These are phyloP conservation scores for Curvularia eragrostidis DNA, from an alignment of 2,329 filamentous ascomycete genomes.

Conservation along the genomic window DNA sequence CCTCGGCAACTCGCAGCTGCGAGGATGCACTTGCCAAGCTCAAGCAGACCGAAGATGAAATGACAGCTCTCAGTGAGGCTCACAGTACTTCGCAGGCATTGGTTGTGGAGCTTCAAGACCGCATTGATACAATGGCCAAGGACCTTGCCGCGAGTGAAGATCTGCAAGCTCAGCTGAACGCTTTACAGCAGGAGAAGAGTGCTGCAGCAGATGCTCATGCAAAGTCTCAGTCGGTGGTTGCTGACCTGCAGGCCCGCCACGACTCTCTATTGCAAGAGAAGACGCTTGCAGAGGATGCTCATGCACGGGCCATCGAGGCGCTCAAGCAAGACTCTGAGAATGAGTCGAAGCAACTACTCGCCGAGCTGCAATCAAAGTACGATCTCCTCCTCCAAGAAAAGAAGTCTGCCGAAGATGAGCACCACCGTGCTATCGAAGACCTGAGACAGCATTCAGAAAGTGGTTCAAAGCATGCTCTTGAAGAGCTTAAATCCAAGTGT, in stretches of 20 bases:
- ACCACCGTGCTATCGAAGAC: conserved; percentile 32
- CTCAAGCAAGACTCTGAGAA: conserved; percentile 42
- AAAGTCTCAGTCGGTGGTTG: conserved; percentile 36
- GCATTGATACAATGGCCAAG: conserved; percentile 27
- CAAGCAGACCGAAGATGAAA: conserved; percentile 36
- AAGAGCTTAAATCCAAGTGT: conserved; percentile 19
- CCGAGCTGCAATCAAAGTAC: conserved; percentile 39
- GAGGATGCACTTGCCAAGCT: conserved; percentile 33
- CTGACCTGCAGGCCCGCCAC: conserved; percentile 41
- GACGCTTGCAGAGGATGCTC: conserved; percentile 38
- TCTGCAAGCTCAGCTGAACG: conserved; percentile 21
- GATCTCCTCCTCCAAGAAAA: conserved; percentile 39
- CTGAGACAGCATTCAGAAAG: conserved; percentile 38
- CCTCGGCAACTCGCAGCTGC: conserved; percentile 32
- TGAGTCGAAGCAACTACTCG: conserved; percentile 35
- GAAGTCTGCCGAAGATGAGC: conserved; percentile 34
- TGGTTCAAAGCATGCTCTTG: conserved; percentile 23
- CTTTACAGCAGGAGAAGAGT: conserved; percentile 28
- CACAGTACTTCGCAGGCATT: conserved; percentile 31
- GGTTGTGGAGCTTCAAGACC: conserved; percentile 33
- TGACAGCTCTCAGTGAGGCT: conserved; percentile 28
- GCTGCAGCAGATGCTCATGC: conserved; percentile 30
- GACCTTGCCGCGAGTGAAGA: conserved; percentile 21
- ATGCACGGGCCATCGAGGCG: conserved; percentile 37
- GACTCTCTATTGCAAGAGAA: conserved; percentile 41